A percentile compares a stretch with the other conserved stretches of the same genome.
Conservation (phyloP, 352 stramenopile species). For the Globisporangium alternatum region DNA sequence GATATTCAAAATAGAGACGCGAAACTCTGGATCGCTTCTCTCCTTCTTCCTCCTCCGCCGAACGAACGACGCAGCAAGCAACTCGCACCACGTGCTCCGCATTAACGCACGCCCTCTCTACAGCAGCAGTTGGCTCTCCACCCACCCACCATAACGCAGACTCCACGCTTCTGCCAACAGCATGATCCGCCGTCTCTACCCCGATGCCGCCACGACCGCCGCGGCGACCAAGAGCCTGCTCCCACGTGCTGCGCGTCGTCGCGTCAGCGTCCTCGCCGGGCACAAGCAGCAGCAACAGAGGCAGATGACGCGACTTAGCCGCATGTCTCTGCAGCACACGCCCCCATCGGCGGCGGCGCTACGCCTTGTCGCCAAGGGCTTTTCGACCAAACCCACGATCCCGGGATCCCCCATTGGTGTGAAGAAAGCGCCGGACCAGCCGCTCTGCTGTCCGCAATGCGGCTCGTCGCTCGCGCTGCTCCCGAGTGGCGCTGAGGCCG, state of each 20-base stretch:
- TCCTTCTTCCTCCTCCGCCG: no score
- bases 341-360: not conserved
- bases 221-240: slow-evolving; percentile 6
- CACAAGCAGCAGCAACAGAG: not conserved
- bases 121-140: not conserved
- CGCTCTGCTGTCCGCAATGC: slow-evolving; percentile 69
- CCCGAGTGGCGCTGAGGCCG: slow-evolving; percentile 24
- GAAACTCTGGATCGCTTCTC: no score
- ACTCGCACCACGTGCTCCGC: no score
- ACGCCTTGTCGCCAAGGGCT: not conserved
- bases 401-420: slow-evolving; percentile 9
- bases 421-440: slow-evolving; percentile 20
- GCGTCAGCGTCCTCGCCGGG: not conserved
- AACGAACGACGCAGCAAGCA: no score
- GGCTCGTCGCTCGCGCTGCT: slow-evolving; percentile 49
- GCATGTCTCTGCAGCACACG: not conserved
- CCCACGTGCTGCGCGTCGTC: not conserved
- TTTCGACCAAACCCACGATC: slow-evolving; percentile 14
- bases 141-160: not conserved
- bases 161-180: not conserved
- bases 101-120: no score
- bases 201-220: slow-evolving; percentile 1
- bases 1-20: no score
- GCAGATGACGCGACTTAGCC: not conserved
- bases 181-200: slow-evolving; percentile 14